Evolutionary conservation across 768 basidiomycete species (phyloP), one percentile per base, ranked within the genome.

Genomic region (Russula dissimulans): DNA sequence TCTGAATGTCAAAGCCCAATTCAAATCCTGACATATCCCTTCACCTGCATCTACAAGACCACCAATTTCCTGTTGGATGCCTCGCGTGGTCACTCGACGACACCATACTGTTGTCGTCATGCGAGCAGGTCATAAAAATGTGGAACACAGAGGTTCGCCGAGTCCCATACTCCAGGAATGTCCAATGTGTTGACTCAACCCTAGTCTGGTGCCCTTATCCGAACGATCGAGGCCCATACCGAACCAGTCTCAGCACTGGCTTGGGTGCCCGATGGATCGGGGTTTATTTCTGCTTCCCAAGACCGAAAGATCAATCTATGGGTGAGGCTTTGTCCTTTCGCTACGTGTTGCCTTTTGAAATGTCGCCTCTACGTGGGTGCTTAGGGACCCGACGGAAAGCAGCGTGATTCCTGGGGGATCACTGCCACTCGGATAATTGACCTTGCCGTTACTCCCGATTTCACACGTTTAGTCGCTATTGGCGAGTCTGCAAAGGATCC

Each of bases 11-110:
- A 59, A 54, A 41, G 63, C 50, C 41, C 67, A 67, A 64, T 56
- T 64, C 54, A 3, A 55, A 42, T 46, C 77, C 78, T 81, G 66
- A 85, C 83, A 68, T 86, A 84, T 79, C 75, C 72, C 38, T 76
- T 78, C 49, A 79, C 83, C 63, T 76, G 76, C 61, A 80, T 80
- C 73, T 98, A 55, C 75, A 80, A 42, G 91, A 87, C n/a, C 94
- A 97, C 70, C 77, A 78, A 31, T 87, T 87, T 69, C 70, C 84
- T 9, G 86, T 98, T 4, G 85, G 85, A 47, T 87, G 85, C 66
- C 74, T 99, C 60, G 86, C 93, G 1, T 99, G 95, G 95, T 97
- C 97, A 31, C 78, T 87, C 54, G 92, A 98, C 67, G 93, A 95
- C 68, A 75, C 81, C 18, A 78, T 89, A 64, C 76, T 99, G 61